These are phyloP conservation scores for Puya raimondii DNA, from an alignment of 176 grass and related monocot species.

Conservation along the genomic window DNA sequence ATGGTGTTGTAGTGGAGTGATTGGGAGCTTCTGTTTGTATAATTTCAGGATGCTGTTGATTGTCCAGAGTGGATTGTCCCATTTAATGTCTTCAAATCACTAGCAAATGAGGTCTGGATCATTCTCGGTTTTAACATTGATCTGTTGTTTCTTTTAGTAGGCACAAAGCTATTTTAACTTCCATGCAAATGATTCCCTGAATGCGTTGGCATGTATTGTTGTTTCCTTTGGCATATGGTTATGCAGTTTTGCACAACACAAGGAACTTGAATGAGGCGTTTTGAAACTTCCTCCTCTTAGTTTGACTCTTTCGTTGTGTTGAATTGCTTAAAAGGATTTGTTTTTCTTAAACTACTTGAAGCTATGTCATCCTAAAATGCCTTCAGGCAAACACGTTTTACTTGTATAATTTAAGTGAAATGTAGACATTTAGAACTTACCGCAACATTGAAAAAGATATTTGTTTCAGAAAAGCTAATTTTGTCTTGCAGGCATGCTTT, in stretches of 20 bases:
- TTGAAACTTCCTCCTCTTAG: background rate
- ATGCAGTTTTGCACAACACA: too few species aligned
- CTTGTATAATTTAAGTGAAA: too few species aligned
- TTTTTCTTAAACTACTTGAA: background rate
- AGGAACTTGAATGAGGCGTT: too few species aligned
- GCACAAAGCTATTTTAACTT: background rate
- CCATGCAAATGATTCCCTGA: background rate
- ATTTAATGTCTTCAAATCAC: conserved; percentile 82
- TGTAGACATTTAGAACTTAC: too few species aligned
- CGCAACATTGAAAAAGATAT: too few species aligned
- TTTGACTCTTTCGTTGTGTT: background rate
- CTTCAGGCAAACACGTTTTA: background rate
- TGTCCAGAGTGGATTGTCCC: conserved; percentile 97
- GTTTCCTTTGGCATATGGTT: too few species aligned
- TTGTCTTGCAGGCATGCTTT: too few species aligned
- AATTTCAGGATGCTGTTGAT: conserved; percentile 81
- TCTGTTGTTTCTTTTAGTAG: background rate
- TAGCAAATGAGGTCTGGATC: conserved; percentile 74
- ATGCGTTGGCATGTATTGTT: background rate
- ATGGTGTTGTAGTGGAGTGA: too few species aligned
- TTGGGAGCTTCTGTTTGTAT: background rate
- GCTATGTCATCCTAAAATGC: background rate
- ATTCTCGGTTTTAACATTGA: conserved; percentile 1
- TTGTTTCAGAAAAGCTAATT: too few species aligned
- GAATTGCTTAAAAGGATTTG: background rate